Evolutionary conservation across 371 early-diverging fungal genomes (phyloP), one percentile per base, ranked within the genome.

Genomic region (Conidiobolus incongruus): DNA sequence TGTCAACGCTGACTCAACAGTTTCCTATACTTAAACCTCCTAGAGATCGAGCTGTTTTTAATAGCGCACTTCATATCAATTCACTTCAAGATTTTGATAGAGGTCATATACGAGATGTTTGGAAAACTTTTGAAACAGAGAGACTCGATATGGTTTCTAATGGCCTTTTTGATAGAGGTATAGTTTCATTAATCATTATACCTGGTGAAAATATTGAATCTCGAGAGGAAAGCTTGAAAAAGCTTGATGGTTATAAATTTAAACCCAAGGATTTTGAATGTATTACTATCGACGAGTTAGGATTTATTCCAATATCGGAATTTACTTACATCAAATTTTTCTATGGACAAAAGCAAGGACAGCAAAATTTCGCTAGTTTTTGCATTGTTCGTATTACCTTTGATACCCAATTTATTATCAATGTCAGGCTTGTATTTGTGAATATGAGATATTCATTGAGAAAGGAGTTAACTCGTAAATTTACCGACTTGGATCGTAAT

Each of bases 291-390:
- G 39, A 32, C 5, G 16, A 35, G 7, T 23, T 30, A 16, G 36
- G 21, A 19, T 47, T 22, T 29, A 20, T 35, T 3, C 13, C 16
- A 17, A 28, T 50, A 2, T 44, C 55, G 7, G 53, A 55, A 1
- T 46, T 50, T 11, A 54, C 50, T 8, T 53, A 50, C 34, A 48
- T 60, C 20, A 53, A 55, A 30, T 49, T 53, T 3, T 51, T 47
- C n/a, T 50, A 51, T 21, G 23, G 46, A 5, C 56, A 52, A 2
- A 53, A 60, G 24, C 12, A 20, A 19, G 38, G 38, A 2, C 40
- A 51, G 10, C 30, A 48, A 1, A 35, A 46, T 1, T 48, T 55
- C 20, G 30, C 44, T 13, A 47, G 54, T 41, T 63, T 63, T 39
- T 60, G 60, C 21, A 59, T 60, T 28, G 38, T 63, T 24, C 38